Conservation (phyloP, 768 basidiomycete genomes). For the Rhodotorula babjevae region DNA sequence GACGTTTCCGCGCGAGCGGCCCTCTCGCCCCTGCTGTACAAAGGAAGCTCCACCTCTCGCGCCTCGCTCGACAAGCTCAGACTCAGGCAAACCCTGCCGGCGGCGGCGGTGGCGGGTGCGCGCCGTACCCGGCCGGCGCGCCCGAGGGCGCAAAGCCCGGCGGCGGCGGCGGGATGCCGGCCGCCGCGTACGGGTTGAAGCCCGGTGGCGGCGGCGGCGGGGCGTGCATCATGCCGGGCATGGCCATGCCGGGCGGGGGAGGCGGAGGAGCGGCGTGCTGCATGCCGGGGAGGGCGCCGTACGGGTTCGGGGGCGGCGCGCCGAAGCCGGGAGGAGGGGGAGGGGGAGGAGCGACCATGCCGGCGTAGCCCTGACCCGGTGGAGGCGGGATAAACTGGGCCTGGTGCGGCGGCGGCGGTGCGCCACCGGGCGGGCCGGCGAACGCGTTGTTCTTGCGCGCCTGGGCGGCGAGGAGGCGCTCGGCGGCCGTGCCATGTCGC, state of each 20-base stretch:
- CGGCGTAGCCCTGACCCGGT: neutral
- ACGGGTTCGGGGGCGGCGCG: neutral
- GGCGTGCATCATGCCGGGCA: neutral
- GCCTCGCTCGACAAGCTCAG: too few relatives aligned
- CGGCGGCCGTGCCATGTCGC: slow-evolving; percentile 93
- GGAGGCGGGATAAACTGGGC: neutral
- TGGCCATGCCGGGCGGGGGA: too few relatives aligned
- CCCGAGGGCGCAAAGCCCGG: slow-evolving; percentile 12
- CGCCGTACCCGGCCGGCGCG: neutral
- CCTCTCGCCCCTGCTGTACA: too few relatives aligned
- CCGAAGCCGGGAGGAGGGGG: slow-evolving; percentile 19
- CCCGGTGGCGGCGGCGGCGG: slow-evolving; percentile 27
- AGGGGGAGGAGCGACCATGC: slow-evolving; percentile 2
- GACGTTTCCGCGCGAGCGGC: too few relatives aligned
- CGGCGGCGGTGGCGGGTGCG: slow-evolving; percentile 16
- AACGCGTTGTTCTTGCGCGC: slow-evolving; percentile 92
- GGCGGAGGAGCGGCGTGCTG: too few relatives aligned
- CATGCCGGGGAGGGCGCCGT: slow-evolving; percentile 10
- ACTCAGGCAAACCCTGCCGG: neutral
- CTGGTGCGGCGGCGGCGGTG: neutral
- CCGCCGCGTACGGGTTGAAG: slow-evolving; percentile 15
- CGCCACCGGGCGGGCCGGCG: slow-evolving; percentile 47
- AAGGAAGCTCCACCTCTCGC: neutral
- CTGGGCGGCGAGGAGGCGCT: slow-evolving; percentile 88
- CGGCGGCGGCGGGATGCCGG: slow-evolving; percentile 22